Evolutionary conservation across 2,329 filamentous ascomycete species (phyloP).

Genomic region (Nakataea oryzae): DNA sequence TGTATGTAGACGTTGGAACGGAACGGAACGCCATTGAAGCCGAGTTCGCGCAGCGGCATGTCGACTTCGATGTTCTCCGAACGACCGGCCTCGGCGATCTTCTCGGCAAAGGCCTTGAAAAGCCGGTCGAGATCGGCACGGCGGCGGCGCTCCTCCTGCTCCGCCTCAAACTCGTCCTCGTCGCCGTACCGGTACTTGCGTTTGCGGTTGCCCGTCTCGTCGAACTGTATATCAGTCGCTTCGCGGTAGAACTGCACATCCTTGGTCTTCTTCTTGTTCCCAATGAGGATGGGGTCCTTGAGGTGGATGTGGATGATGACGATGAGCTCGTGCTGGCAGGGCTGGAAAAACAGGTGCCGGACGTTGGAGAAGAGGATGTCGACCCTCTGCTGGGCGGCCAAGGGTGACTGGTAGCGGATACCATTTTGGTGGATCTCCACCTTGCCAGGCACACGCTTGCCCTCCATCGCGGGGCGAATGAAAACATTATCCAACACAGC

Average conservation of each 20-base stretch:
- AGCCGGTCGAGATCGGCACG: conserved; percentile 88
- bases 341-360: conserved; percentile 97
- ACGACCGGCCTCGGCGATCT: conserved; percentile 91
- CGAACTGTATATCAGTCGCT: conserved; percentile 96
- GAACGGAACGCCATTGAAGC: conserved; percentile 93
- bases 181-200: conserved; percentile 96
- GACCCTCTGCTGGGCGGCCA: conserved; percentile 72
- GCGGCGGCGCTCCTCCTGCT: conserved; percentile 89
- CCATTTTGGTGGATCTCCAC: conserved; percentile 98
- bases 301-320: conserved; percentile 97
- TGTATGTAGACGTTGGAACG: conserved; percentile 93
- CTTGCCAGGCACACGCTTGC: conserved; percentile 90
- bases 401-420: conserved; percentile 82
- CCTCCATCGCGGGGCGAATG: conserved; percentile 88
- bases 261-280: conserved; percentile 96
- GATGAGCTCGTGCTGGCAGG: conserved; percentile 89
- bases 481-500: conserved; percentile 89
- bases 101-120: conserved; percentile 94
- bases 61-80: conserved; percentile 88
- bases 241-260: conserved; percentile 98
- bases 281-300: conserved; percentile 95
- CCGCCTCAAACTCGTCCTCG: conserved; percentile 96
- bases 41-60: conserved; percentile 91
- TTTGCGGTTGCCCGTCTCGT: conserved; percentile 96
- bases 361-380: conserved; percentile 97